Base-by-base conservation (phyloP, 2,329 filamentous ascomycete species). In the Mollisiaceae sp. region DNA sequence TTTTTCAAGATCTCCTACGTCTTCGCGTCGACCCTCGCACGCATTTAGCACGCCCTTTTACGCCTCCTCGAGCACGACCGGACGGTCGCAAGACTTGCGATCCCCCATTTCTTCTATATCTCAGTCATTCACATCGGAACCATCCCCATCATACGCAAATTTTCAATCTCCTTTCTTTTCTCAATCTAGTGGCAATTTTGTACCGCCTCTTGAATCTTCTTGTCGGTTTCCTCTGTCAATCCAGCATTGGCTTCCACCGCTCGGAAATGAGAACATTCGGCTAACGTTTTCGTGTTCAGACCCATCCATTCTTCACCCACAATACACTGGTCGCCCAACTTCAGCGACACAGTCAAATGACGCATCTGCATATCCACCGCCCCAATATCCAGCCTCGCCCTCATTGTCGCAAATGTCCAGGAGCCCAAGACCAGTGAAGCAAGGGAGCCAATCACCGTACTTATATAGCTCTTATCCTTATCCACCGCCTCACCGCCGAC, bases 101-200 rank as follows among this genome's bases (percentile, higher is more conserved):
- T 71, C 70, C 64, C 68, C 71, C 59, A 38, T 66, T 64, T 74
- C 69, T 70, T 47, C 67, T 20, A 55, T 63, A 15, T 67, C 70
- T 39, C 64, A 68, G 41, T 65, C 62, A 56, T 67, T 69, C 32
- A 58, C 59, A 50, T 65, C 71, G 32, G 70, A 72, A 41, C 55
- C 66, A 54, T 67, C 66, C 47, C 59, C 65, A 52, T 67, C 67
- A 45, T 69, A 69, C 65, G 36, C 69, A 36, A 66, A 56, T 56
- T 73, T 73, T 67, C 71, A 72, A 59, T 78, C 80, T 78, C 77
- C 78, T 80, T 83, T 82, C 76, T 84, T 84, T 79, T 80, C 79
- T 80, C 82, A 83, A 73, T 82, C 80, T 69, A 84, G 80, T 74
- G 82, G 82, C 68, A 82, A 81, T 77, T 84, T 84, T 73, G 77